A percentile compares a stretch with the other conserved stretches of the same genome.
Evolutionary conservation across 2,329 filamentous ascomycete species (phyloP).

Genomic region (Diaporthe eres): DNA sequence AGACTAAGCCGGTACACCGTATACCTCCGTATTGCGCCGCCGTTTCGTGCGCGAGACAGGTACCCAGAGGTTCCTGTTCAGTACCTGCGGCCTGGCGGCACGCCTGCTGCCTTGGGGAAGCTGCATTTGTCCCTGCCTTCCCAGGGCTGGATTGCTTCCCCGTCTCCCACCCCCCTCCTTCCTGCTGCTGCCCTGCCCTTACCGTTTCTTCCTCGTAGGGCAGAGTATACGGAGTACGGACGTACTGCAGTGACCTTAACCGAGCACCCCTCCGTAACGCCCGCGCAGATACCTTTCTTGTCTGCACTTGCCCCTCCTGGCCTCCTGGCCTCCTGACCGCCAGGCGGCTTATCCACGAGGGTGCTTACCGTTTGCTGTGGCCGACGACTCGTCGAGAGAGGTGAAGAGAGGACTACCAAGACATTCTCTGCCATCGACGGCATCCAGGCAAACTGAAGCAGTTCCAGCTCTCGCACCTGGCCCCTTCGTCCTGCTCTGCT

Average conservation of each 20-base stretch:
- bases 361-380: neutral
- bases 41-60: neutral
- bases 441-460: neutral
- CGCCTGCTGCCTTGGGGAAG: constrained; percentile 4
- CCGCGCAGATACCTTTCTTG: neutral
- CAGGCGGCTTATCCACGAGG: neutral
- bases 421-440: neutral
- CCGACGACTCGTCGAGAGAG: no score
- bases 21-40: no score
- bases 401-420: neutral
- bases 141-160: constrained; percentile 9
- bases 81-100: neutral
- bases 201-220: constrained; percentile 29
- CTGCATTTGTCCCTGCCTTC: constrained; percentile 25
- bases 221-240: neutral
- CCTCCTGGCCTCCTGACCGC: no score
- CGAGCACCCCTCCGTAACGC: neutral
- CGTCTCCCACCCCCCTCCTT: neutral
- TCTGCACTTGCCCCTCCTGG: neutral
- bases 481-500: neutral
- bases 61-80: neutral
- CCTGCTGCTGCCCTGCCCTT: neutral
- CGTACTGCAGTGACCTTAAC: neutral
- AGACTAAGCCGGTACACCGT: neutral
- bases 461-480: neutral